These are phyloP conservation scores for Ulota crispa DNA, from an alignment of 225 moss, liverwort and hornwort species.

Conservation along the genomic window DNA sequence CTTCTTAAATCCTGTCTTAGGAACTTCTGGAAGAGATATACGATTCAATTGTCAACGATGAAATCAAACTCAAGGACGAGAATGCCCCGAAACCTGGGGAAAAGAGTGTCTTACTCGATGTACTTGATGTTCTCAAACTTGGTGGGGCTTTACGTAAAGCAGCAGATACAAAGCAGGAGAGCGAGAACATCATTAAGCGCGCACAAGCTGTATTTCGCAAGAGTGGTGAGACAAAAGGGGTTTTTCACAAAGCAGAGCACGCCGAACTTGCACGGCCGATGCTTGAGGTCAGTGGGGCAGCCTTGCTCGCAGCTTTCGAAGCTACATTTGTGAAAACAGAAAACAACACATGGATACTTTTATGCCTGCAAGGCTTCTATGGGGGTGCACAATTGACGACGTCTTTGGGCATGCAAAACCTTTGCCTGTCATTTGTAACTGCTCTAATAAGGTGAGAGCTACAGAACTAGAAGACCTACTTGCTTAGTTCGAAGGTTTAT, in stretches of 20 bases:
- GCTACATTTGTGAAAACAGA: conserved; percentile 75
- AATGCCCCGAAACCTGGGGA: conserved; percentile 56
- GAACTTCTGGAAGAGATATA: conserved; percentile 94
- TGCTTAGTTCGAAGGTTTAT: not conserved
- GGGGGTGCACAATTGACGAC: conserved; percentile 78
- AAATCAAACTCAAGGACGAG: conserved; percentile 93
- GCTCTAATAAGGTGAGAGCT: conserved; percentile 65
- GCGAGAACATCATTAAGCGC: conserved; percentile 82
- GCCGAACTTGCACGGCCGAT: conserved; percentile 88
- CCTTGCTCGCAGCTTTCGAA: conserved; percentile 82
- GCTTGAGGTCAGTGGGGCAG: conserved; percentile 87
- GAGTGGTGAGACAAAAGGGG: conserved; percentile 56
- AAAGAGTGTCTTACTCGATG: conserved; percentile 74
- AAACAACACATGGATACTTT: conserved; percentile 61
- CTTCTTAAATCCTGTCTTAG: conserved; percentile 26
- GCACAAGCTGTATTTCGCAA: conserved; percentile 75
- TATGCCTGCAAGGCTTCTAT: conserved; percentile 84
- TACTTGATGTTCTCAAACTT: conserved; percentile 71
- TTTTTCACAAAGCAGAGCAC: conserved; percentile 80
- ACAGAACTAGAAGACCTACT: not conserved
- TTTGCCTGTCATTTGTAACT: conserved; percentile 77
- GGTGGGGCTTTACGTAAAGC: conserved; percentile 68
- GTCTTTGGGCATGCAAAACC: conserved; percentile 82
- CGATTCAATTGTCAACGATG: conserved; percentile 88
- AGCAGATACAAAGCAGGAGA: conserved; percentile 78